phyloP scores from a whole-genome alignment of 225 moss, liverwort and hornwort species.

The Neckera pumila region DNA sequence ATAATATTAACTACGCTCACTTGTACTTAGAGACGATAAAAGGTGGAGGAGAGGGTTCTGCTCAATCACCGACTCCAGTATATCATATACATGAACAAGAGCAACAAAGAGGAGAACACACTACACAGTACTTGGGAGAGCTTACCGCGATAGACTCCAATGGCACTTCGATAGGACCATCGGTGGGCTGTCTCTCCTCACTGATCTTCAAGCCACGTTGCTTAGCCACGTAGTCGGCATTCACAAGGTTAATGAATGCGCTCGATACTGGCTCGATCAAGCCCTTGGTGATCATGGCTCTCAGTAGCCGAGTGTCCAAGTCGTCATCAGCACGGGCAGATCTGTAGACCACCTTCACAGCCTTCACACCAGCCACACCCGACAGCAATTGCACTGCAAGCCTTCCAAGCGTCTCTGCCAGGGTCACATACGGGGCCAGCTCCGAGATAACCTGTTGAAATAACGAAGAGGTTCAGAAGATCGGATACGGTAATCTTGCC shows the following conservation, averaged over 20 bases:
- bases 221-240: slow-evolving; percentile 77
- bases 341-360: slow-evolving; percentile 67
- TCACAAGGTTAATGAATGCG: slow-evolving; percentile 77
- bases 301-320: slow-evolving; percentile 71
- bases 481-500: neutral
- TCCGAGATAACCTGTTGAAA: slow-evolving; percentile 50
- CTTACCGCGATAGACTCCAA: slow-evolving; percentile 47
- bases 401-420: slow-evolving; percentile 74
- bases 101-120: neutral
- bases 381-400: slow-evolving; percentile 71
- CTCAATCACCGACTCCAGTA: no score
- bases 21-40: neutral
- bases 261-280: slow-evolving; percentile 86
- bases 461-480: neutral
- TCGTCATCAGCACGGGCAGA: slow-evolving; percentile 78
- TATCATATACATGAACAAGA: neutral
- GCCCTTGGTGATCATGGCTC: slow-evolving; percentile 87
- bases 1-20: neutral
- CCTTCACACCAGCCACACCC: slow-evolving; percentile 71
- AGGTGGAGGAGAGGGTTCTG: neutral
- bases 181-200: slow-evolving; percentile 68
- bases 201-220: slow-evolving; percentile 74
- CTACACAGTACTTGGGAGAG: neutral
- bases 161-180: slow-evolving; percentile 52
- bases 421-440: slow-evolving; percentile 68